Evolutionary conservation across 495 filamentous ascomycete species (phyloP), one percentile per base, ranked within the genome.

Genomic region (Penicillium samsonianum): DNA sequence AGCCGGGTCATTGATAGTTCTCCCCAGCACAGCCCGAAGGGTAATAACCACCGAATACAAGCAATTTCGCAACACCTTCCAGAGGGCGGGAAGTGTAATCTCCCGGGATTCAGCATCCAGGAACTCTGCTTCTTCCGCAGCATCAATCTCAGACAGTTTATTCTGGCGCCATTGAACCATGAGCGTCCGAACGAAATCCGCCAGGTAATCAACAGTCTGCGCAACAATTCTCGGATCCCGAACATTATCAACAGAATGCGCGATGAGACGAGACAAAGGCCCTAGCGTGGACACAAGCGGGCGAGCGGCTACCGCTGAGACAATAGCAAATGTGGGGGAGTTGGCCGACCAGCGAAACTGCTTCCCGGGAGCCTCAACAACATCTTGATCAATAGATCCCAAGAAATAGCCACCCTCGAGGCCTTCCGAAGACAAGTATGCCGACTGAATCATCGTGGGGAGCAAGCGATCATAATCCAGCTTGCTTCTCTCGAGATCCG

Each of bases 381-480:
- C 78, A 68, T 96, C 92, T 26, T 83, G 73, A 63, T 93, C 87
- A 52, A 96, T 86, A 0, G 84, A 80, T 4, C 82, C 84, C 17
- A 98, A 73, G 57, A 97, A 94, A 43, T 92, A 89, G 2, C 88
- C 93, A 33, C 87, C 84, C 55, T 92, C 84, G 25, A 96, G 84
- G 2, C 94, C 92, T 59, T 96, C 90, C 0, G 68, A 73, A 1
- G 86, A 86, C 53, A 81, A 80, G 44, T 88, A 87, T 38, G 89
- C 80, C 1, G 89, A 82, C 7, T 81, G 79, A n/a, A 88, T 70
- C 48, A 90, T 76, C 2, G 87, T 75, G 1, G 91, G 88, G 2
- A 96, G 73, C 14, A 97, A 76, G 2, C 78, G 78, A 71, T 96
- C 85, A 72, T 91, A 91, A 64, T 96, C 78, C 20, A 98, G 65